These are phyloP conservation scores for Boletus bicolor DNA, from an alignment of 768 basidiomycete species.

Conservation along the genomic window DNA sequence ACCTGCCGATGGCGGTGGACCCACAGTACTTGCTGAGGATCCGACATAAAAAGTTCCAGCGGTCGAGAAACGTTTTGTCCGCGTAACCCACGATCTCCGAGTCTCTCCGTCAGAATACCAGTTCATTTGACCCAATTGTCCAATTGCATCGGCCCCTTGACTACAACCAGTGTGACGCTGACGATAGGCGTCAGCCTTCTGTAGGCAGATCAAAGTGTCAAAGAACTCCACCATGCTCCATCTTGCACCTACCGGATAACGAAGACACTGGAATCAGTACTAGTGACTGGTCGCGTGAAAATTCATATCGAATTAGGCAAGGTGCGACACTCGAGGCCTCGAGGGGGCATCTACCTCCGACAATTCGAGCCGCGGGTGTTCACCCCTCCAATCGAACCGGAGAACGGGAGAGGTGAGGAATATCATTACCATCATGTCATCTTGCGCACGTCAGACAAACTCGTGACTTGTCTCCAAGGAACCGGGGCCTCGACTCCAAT, in stretches of 20 bases:
- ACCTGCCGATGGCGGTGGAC: neutral
- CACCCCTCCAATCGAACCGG: neutral
- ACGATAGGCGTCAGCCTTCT: no score
- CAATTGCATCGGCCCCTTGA: neutral
- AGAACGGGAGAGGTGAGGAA: neutral
- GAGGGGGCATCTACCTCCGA: neutral
- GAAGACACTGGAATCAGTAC: neutral
- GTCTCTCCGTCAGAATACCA: neutral
- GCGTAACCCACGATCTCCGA: neutral
- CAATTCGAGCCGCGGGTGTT: neutral
- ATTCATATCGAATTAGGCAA: conserved; percentile 3
- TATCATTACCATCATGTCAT: neutral
- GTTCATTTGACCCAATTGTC: neutral
- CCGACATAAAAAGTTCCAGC: neutral
- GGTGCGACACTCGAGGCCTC: neutral
- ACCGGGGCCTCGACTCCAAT: conserved; percentile 2
- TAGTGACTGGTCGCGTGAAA: conserved; percentile 6
- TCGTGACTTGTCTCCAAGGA: conserved; percentile 16
- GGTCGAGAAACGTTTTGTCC: neutral
- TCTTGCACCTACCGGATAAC: no score
- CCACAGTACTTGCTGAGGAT: neutral
- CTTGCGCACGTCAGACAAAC: neutral
- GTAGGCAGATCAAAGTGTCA: no score
- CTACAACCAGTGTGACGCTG: neutral
- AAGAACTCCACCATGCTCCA: no score